Conservation (phyloP, 176 grass and related monocot species). For the Carex parvula region DNA sequence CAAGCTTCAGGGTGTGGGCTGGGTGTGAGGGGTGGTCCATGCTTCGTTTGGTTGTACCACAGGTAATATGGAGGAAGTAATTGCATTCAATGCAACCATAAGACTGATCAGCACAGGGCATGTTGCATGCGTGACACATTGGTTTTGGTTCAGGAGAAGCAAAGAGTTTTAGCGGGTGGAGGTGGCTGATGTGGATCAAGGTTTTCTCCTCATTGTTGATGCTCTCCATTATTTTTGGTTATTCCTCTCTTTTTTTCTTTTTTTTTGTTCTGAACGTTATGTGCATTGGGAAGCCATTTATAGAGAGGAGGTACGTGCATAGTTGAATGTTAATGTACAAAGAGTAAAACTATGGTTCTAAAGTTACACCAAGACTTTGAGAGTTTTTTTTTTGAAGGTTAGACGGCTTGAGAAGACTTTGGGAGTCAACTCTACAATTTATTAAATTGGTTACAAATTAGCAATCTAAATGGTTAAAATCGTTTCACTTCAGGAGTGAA, state of each 20-base stretch:
- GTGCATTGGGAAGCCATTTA: neutral
- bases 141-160: neutral
- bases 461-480: no score
- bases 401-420: no score
- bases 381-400: no score
- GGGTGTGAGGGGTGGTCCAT: neutral
- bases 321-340: neutral
- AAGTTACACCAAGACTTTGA: no score
- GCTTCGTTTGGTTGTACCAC: neutral
- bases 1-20: neutral
- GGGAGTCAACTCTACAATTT: no score
- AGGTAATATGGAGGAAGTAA: neutral
- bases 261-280: neutral
- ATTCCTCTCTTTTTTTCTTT: neutral
- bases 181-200: conserved; percentile 24
- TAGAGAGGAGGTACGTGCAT: neutral
- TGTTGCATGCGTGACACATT: conserved; percentile 5
- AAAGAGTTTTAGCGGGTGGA: neutral
- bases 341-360: no score
- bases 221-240: neutral
- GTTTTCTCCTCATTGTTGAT: neutral
- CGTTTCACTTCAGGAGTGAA: no score
- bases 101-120: neutral
- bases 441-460: no score
- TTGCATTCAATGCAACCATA: neutral